A percentile compares a stretch with the other conserved stretches of the same genome.
phyloP scores from a whole-genome alignment of 129 eudicot genomes.

The Artemisia annua region DNA sequence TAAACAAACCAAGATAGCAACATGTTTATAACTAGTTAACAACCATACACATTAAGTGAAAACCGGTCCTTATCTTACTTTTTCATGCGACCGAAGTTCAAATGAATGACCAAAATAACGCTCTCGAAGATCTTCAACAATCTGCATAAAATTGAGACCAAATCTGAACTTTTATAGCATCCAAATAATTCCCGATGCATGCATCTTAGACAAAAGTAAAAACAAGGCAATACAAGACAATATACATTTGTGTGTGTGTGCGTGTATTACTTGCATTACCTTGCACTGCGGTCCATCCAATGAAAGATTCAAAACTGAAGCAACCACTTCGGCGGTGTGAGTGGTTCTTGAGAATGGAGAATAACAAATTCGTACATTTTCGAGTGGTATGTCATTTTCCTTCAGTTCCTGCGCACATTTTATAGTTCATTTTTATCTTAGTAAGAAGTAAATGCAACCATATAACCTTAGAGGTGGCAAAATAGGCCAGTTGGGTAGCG shows the following conservation, averaged over 20 bases:
- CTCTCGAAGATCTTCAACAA: slow-evolving; percentile 68
- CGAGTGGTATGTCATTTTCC: slow-evolving; percentile 50
- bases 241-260: too few species aligned
- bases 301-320: slow-evolving; percentile 72
- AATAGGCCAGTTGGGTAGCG: not conserved
- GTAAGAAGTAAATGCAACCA: not conserved
- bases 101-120: slow-evolving; percentile 85
- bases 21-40: too few species aligned
- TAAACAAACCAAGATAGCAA: slow-evolving; percentile 10
- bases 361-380: too few species aligned
- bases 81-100: slow-evolving; percentile 89
- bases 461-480: not conserved
- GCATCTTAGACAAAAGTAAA: not conserved
- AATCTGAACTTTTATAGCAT: too few species aligned
- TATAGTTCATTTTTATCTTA: not conserved
- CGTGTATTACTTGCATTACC: slow-evolving; percentile 41
- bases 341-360: slow-evolving; percentile 86
- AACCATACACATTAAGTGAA: not conserved
- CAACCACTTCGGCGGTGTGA: slow-evolving; percentile 89
- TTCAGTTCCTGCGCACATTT: slow-evolving; percentile 62
- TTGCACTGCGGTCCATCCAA: slow-evolving; percentile 79
- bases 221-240: not conserved
- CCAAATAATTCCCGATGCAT: not conserved
- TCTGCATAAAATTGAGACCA: slow-evolving; percentile 33
- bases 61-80: slow-evolving; percentile 46